Conservation (phyloP, 2,329 filamentous ascomycete species). For the Colletotrichum kahawae region DNA sequence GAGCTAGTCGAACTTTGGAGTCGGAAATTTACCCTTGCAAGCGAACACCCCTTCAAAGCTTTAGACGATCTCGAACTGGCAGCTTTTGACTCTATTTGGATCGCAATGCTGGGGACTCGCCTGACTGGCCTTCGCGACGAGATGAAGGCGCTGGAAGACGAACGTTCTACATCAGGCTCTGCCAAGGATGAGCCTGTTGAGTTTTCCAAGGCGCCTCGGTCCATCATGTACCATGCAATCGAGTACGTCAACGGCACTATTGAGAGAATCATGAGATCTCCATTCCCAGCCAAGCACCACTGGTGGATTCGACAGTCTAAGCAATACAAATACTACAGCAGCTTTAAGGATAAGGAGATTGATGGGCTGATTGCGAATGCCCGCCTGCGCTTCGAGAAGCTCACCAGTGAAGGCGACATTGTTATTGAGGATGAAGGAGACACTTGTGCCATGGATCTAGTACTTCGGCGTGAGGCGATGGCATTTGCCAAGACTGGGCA, state of each 20-base stretch:
- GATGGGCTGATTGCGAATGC: background rate
- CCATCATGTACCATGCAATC: background rate
- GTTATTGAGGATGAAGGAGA: background rate
- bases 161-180: background rate
- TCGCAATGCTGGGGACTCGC: background rate
- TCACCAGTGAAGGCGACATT: background rate
- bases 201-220: background rate
- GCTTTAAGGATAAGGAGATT: background rate
- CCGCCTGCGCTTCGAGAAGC: background rate
- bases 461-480: background rate
- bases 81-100: background rate
- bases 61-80: background rate
- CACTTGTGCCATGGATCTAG: background rate
- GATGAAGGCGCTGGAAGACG: background rate
- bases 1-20: background rate
- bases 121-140: background rate
- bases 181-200: background rate
- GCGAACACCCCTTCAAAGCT: background rate
- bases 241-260: background rate
- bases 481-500: background rate
- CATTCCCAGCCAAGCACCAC: background rate
- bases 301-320: background rate
- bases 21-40: background rate
- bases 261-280: background rate
- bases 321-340: background rate